These are phyloP conservation scores for Leucosporidium scottii DNA, from an alignment of 768 basidiomycete genomes.

Conservation along the genomic window DNA sequence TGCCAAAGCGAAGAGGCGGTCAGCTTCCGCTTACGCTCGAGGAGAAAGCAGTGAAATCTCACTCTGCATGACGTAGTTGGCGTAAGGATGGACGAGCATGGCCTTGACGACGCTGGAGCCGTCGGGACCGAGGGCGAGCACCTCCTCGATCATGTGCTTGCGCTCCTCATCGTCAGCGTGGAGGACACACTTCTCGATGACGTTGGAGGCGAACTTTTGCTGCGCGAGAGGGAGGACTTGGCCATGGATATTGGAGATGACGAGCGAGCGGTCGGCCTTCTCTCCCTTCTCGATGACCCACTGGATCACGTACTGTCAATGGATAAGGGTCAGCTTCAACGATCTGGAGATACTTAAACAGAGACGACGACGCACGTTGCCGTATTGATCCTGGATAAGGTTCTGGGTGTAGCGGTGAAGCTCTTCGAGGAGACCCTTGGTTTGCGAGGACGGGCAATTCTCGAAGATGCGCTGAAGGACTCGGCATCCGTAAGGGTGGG, in stretches of 20 bases:
- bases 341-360: background rate
- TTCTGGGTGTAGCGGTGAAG: conserved; percentile 61
- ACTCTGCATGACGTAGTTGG: conserved; percentile 38
- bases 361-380: conserved; percentile 47
- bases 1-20: background rate
- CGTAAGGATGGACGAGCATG: conserved; percentile 82
- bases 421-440: conserved; percentile 70
- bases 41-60: no score
- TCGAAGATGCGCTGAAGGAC: conserved; percentile 90
- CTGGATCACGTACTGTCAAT: conserved; percentile 69
- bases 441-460: conserved; percentile 62
- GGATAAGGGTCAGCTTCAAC: conserved; percentile 3
- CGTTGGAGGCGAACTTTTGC: conserved; percentile 59
- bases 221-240: conserved; percentile 71
- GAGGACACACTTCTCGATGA: conserved; percentile 44
- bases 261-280: conserved; percentile 57
- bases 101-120: conserved; percentile 56
- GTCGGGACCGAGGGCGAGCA: conserved; percentile 60
- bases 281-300: conserved; percentile 78
- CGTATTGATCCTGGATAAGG: conserved; percentile 86
- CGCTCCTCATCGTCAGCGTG: conserved; percentile 52
- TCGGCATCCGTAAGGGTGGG: conserved; percentile 87
- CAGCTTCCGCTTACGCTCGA: background rate
- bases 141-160: conserved; percentile 67
- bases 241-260: conserved; percentile 64